These are phyloP conservation scores for Fusarium sororula DNA, from an alignment of 2,329 filamentous ascomycete genomes.

Conservation along the genomic window DNA sequence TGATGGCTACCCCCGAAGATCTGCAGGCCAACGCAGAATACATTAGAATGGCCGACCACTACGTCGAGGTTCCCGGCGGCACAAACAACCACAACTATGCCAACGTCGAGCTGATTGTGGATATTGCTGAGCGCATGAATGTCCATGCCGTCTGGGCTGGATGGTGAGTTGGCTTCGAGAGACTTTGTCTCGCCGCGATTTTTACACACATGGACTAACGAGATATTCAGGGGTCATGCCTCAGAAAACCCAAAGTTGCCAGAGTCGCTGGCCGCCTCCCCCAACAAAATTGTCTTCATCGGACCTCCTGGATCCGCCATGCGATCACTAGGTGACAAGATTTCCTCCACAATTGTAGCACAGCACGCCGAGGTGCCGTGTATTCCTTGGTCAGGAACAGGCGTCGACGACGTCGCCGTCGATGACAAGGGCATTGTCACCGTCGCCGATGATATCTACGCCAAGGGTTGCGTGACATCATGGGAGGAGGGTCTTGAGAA, in stretches of 20 bases:
- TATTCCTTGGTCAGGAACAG: constrained; percentile 99
- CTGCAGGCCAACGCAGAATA: constrained; percentile 97
- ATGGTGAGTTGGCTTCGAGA: constrained; percentile 70
- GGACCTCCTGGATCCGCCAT: constrained; percentile 97
- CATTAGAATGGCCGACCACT: constrained; percentile 99
- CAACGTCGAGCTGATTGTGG: constrained; percentile 98
- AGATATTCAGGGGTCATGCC: constrained; percentile 84
- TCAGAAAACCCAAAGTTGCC: constrained; percentile 98
- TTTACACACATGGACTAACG: constrained; percentile 14
- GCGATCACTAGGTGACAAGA: constrained; percentile 99
- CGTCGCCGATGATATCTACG: constrained; percentile 84
- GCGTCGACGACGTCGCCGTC: constrained; percentile 81
- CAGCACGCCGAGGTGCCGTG: constrained; percentile 96
- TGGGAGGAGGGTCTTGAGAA: constrained; percentile 89
- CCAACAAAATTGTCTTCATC: constrained; percentile 99
- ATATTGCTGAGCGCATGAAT: constrained; percentile 97
- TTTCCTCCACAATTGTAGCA: constrained; percentile 98
- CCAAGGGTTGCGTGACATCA: constrained; percentile 88
- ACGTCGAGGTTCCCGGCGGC: constrained; percentile 97
- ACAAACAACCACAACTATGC: constrained; percentile 99
- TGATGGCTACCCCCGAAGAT: constrained; percentile 99
- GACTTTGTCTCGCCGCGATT: constrained; percentile 1
- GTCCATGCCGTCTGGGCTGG: constrained; percentile 99
- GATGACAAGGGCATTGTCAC: constrained; percentile 90
- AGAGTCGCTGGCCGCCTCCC: constrained; percentile 93